Evolutionary conservation across 257 asterid genomes (phyloP).

Genomic region (Solanum ossicruentum): DNA sequence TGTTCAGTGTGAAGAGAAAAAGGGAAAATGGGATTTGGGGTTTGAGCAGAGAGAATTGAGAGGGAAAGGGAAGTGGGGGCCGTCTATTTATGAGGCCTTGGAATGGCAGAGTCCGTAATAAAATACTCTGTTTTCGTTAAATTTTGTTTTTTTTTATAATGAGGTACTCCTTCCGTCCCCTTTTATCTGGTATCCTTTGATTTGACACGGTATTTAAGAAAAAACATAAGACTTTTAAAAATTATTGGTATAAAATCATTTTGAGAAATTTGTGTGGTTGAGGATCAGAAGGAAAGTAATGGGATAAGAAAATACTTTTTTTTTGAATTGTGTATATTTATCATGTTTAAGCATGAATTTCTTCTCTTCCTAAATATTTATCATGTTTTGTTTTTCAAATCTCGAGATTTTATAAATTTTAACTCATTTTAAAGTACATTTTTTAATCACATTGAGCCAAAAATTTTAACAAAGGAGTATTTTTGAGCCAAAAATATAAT

Average conservation of each 20-base stretch:
- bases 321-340: background rate
- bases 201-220: no score
- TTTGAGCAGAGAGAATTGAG: slow-evolving; percentile 9
- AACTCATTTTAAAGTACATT: background rate
- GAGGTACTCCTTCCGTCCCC: no score
- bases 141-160: background rate
- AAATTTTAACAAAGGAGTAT: no score
- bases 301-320: no score
- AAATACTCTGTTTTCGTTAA: background rate
- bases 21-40: background rate
- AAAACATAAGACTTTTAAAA: no score
- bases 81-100: slow-evolving; percentile 30
- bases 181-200: no score
- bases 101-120: slow-evolving; percentile 5
- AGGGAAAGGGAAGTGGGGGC: slow-evolving; percentile 16
- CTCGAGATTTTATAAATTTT: background rate
- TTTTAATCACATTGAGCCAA: no score
- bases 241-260: no score
- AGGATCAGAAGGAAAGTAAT: no score
- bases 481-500: no score
- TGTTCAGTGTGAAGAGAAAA: background rate
- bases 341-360: background rate
- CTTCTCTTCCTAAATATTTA: background rate
- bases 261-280: no score
- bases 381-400: background rate